Conservation (phyloP, 192 early-diverging fungal species). For the Coemansia javaensis region DNA sequence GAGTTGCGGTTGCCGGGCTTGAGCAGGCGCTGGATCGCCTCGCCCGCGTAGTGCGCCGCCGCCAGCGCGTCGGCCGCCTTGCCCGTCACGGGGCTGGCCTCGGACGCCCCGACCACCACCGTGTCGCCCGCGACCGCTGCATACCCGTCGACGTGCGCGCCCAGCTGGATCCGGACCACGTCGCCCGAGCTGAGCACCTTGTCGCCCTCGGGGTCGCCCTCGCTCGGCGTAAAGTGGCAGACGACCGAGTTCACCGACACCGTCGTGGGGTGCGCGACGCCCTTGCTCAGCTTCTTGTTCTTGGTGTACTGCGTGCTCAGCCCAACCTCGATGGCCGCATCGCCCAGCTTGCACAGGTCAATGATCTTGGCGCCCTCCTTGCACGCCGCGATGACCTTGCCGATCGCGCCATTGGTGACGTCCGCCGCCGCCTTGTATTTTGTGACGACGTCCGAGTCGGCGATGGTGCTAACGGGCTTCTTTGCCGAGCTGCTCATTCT, state of each 20-base stretch:
- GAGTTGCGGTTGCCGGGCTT: conserved; percentile 74
- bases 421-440: conserved; percentile 93
- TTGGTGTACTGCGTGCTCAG: conserved; percentile 58
- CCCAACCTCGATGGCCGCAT: conserved; percentile 73
- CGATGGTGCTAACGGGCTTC: conserved; percentile 54
- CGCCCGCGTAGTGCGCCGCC: conserved; percentile 79
- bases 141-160: conserved; percentile 91
- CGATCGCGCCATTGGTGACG: conserved; percentile 68
- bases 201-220: conserved; percentile 61
- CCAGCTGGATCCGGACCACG: conserved; percentile 84
- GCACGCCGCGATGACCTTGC: conserved; percentile 33
- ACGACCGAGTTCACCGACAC: conserved; percentile 80
- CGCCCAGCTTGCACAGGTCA: conserved; percentile 85
- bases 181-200: conserved; percentile 69
- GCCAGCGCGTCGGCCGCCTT: conserved; percentile 80
- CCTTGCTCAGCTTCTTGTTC: conserved; percentile 77
- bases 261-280: conserved; percentile 84
- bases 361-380: conserved; percentile 74
- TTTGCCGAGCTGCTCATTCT: conserved; percentile 31
- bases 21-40: conserved; percentile 81
- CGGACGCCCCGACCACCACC: conserved; percentile 75
- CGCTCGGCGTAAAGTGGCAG: conserved; percentile 80
- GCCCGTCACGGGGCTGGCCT: conserved; percentile 62
- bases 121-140: conserved; percentile 77
- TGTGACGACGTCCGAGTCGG: conserved; percentile 70